Percentiles rank a stretch among this genome's conserved stretches.
These are phyloP conservation scores for Lepidium africanum DNA, from an alignment of 345 rosid species.

Conservation along the genomic window DNA sequence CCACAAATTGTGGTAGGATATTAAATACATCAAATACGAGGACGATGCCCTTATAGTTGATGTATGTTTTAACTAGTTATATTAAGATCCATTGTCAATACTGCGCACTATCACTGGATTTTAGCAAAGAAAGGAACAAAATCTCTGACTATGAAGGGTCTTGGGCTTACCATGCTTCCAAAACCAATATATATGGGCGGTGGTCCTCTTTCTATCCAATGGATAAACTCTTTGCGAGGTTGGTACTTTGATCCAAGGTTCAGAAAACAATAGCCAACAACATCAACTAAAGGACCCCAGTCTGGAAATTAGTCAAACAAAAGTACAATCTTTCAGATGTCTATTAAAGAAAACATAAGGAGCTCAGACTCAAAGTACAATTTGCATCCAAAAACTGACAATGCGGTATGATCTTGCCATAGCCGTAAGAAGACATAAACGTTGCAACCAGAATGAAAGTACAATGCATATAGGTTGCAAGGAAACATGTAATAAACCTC, in stretches of 20 bases:
- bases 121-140: neutral
- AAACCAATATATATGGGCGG: constrained; percentile 89
- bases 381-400: neutral
- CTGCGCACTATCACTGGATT: neutral
- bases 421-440: neutral
- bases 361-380: neutral
- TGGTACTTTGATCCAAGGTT: constrained; percentile 79
- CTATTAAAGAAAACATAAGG: neutral
- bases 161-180: constrained; percentile 88
- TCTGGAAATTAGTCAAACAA: constrained; percentile 43
- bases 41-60: neutral
- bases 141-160: neutral
- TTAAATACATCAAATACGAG: neutral
- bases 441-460: neutral
- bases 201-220: constrained; percentile 73
- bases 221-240: constrained; percentile 54
- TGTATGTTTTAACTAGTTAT: neutral
- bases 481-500: neutral
- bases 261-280: constrained; percentile 92
- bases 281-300: constrained; percentile 92
- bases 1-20: neutral
- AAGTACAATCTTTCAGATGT: constrained; percentile 5
- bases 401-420: neutral
- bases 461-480: neutral
- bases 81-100: neutral